A percentile compares a stretch with the other conserved stretches of the same genome.
Evolutionary conservation across 2,329 filamentous ascomycete genomes (phyloP).

Genomic region (Sclerotinia borealis): DNA sequence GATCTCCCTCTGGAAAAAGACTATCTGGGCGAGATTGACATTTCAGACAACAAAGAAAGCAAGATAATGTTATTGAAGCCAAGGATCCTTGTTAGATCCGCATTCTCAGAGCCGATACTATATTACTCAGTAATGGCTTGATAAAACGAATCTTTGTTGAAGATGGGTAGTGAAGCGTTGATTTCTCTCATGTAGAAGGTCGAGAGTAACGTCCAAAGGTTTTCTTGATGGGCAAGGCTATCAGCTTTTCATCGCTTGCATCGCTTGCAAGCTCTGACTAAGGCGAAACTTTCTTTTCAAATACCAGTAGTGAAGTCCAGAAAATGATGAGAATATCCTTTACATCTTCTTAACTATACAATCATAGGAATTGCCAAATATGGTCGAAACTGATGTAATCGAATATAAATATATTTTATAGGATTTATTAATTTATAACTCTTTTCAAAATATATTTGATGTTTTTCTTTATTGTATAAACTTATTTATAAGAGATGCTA

Average conservation of each 20-base stretch:
- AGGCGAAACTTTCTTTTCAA: too few species aligned
- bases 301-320: too few species aligned
- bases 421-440: too few species aligned
- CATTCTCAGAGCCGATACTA: background rate
- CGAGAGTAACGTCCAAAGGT: background rate
- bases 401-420: too few species aligned
- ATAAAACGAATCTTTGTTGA: background rate
- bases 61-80: background rate
- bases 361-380: too few species aligned
- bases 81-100: background rate
- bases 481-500: too few species aligned
- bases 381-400: too few species aligned
- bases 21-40: background rate
- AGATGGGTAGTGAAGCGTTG: background rate
- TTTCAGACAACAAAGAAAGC: background rate
- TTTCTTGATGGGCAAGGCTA: background rate
- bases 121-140: background rate
- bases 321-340: too few species aligned
- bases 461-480: too few species aligned
- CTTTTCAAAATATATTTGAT: too few species aligned
- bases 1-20: background rate
- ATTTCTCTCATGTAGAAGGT: background rate
- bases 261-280: background rate
- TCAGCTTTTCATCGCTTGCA: background rate
- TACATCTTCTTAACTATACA: too few species aligned